Evolutionary conservation across 2,329 filamentous ascomycete species (phyloP), one percentile per base, ranked within the genome.

Genomic region (Emergomyces orientalis): DNA sequence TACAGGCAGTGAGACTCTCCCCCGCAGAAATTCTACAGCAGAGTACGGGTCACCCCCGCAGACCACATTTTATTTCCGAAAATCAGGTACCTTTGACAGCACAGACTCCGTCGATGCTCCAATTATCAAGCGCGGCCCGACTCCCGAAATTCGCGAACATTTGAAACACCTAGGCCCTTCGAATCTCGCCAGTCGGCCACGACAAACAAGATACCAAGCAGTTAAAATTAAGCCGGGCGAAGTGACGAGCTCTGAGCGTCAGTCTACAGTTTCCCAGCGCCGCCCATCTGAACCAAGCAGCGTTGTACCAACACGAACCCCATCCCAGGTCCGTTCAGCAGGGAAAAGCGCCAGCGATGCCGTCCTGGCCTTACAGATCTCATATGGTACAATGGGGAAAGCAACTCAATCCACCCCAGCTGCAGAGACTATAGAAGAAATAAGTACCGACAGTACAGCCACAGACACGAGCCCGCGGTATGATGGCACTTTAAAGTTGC

Each of bases 221-320:
- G 85, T 88, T 65, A 87, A 87, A 72, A 87, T 88, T 73, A 88
- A 88, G 71, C 84, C 84, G 17, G 83, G 79, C 17, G 69, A 71
- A 54, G 76, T 66, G 78, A 75, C 11, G 64, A 52, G 34, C 13
- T 65, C 62, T 1, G 39, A 58, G 49, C 17, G 59, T n/a, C 51
- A 59, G n/a, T 61, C 63, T 6, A 54, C 76, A n/a, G 68, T 78
- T 51, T 65, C 72, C 14, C 69, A 72, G 43, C 70, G 67, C 14
- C 66, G 69, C 49, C 65, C 67, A 27, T 64, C 69, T 1, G 67
- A 71, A 47, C 66, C 74, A 32, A 59, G 71, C 37, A 79, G 77
- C n/a, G 75, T 78, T 41, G 74, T 80, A 61, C 80, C 80, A 39
- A 82, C 82, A 1, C 78, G 82, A 63, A 82, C 82, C 1, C 81